phyloP scores from a whole-genome alignment of 2,329 filamentous ascomycete species.

The Chaetomiaceae sp. region DNA sequence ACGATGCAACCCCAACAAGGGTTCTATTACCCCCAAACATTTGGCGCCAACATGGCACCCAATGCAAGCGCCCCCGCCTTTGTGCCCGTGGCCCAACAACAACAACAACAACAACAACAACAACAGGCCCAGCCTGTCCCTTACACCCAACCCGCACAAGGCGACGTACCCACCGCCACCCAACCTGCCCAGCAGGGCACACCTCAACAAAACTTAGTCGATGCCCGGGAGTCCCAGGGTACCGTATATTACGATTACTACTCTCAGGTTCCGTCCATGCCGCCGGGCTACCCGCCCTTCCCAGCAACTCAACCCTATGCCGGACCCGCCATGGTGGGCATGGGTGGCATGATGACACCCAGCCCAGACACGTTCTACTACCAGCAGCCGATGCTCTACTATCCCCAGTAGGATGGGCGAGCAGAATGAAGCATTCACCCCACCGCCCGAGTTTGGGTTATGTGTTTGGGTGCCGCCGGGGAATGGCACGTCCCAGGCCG shows the following conservation, averaged over 20 bases:
- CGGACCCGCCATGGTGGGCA: constrained; percentile 41
- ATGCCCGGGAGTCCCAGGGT: constrained; percentile 83
- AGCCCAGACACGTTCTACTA: constrained; percentile 69
- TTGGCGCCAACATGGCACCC: constrained; percentile 40
- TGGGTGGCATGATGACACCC: constrained; percentile 71
- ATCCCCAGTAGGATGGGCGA: constrained; percentile 48
- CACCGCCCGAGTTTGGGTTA: too few species aligned
- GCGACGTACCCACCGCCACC: constrained; percentile 32
- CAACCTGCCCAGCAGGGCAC: constrained; percentile 44
- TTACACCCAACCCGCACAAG: constrained; percentile 42
- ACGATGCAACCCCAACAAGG: constrained; percentile 55
- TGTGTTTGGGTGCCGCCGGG: too few species aligned
- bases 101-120: constrained; percentile 37
- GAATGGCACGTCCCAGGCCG: too few species aligned
- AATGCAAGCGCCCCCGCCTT: constrained; percentile 48
- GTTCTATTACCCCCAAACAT: constrained; percentile 65
- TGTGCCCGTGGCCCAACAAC: constrained; percentile 50
- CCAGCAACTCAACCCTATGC: not conserved
- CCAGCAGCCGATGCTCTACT: constrained; percentile 58
- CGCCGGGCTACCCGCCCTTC: constrained; percentile 39
- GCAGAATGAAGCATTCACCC: not conserved
- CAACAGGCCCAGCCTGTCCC: constrained; percentile 41
- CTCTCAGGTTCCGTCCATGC: constrained; percentile 59
- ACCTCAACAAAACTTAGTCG: constrained; percentile 49
- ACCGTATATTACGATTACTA: constrained; percentile 95